phyloP scores from a whole-genome alignment of 2,329 filamentous ascomycete species.

The Chaetomiaceae sp. region DNA sequence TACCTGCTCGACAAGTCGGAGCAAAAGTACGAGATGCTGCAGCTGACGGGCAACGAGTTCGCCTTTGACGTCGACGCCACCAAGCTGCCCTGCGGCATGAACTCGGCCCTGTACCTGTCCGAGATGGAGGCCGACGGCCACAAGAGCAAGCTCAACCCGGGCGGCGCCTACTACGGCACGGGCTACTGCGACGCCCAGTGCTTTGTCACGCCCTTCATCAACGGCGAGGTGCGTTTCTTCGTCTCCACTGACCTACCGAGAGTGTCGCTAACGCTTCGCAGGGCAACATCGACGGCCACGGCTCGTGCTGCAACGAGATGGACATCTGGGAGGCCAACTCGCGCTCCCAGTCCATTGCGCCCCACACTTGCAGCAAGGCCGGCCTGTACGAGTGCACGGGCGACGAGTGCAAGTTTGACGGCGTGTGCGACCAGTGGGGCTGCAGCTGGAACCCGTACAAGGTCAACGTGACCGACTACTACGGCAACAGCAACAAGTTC shows the following conservation, averaged over 20 bases:
- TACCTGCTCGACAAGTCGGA: constrained; percentile 52
- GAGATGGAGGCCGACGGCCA: constrained; percentile 55
- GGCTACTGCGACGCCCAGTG: constrained; percentile 30
- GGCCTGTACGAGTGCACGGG: constrained; percentile 34
- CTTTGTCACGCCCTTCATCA: constrained; percentile 47
- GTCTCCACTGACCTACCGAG: background rate
- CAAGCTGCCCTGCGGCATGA: constrained; percentile 57
- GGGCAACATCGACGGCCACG: constrained; percentile 37
- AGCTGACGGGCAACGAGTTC: constrained; percentile 55
- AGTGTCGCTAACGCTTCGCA: too few species aligned
- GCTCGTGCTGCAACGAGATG: constrained; percentile 51
- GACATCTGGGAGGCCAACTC: constrained; percentile 54
- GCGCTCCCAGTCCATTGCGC: constrained; percentile 40
- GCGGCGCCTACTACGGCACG: constrained; percentile 52
- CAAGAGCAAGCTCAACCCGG: constrained; percentile 39
- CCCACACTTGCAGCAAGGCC: constrained; percentile 43
- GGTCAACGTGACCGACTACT: constrained; percentile 38
- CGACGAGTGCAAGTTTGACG: constrained; percentile 32
- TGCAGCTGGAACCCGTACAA: constrained; percentile 28
- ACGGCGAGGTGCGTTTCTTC: constrained; percentile 32
- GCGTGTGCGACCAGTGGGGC: constrained; percentile 42
- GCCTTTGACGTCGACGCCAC: constrained; percentile 60
- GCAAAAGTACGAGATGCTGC: constrained; percentile 51
- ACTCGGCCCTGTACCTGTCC: constrained; percentile 60
- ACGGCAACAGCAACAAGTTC: constrained; percentile 20